These are phyloP conservation scores for Cenococcum geophilum DNA, from an alignment of 495 filamentous ascomycete genomes.

Conservation along the genomic window DNA sequence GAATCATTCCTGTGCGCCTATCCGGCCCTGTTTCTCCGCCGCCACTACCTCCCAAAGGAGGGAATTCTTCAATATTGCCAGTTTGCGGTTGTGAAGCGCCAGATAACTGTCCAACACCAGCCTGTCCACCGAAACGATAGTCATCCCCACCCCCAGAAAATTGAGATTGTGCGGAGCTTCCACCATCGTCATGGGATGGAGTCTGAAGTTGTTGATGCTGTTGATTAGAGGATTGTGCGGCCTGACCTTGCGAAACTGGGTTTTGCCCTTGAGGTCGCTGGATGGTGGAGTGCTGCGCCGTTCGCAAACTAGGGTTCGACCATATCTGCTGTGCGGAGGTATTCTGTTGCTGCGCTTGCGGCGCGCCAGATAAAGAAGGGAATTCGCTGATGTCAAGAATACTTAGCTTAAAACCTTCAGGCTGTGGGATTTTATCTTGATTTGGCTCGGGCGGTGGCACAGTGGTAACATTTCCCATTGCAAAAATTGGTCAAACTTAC, in stretches of 20 bases:
- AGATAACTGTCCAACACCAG: conserved; percentile 52
- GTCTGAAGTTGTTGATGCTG: conserved; percentile 48
- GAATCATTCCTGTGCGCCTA: conserved; percentile 56
- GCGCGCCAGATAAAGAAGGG: conserved; percentile 68
- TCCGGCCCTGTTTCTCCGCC: conserved; percentile 68
- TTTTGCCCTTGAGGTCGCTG: conserved; percentile 53
- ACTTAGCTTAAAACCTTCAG: conserved; percentile 4
- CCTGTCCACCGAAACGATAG: conserved; percentile 55
- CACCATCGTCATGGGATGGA: conserved; percentile 43
- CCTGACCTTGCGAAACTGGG: conserved; percentile 12
- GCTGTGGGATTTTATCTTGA: neutral
- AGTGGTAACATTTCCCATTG: conserved; percentile 5
- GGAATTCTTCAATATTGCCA: conserved; percentile 74
- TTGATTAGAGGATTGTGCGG: conserved; percentile 2
- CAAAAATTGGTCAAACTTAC: conserved; percentile 52
- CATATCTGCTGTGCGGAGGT: conserved; percentile 56
- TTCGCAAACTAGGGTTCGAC: conserved; percentile 55
- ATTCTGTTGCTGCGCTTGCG: conserved; percentile 55
- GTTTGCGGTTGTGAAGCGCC: conserved; percentile 56
- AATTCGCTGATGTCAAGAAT: conserved; percentile 58
- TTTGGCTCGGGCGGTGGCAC: neutral
- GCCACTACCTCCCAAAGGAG: conserved; percentile 66
- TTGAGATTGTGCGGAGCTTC: conserved; percentile 48
- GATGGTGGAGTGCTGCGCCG: conserved; percentile 54
- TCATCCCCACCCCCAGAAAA: conserved; percentile 53